Percentiles rank a stretch among this genome's conserved stretches.
These are phyloP conservation scores for Selenicereus undatus DNA, from an alignment of 148 eudicot species.

Conservation along the genomic window DNA sequence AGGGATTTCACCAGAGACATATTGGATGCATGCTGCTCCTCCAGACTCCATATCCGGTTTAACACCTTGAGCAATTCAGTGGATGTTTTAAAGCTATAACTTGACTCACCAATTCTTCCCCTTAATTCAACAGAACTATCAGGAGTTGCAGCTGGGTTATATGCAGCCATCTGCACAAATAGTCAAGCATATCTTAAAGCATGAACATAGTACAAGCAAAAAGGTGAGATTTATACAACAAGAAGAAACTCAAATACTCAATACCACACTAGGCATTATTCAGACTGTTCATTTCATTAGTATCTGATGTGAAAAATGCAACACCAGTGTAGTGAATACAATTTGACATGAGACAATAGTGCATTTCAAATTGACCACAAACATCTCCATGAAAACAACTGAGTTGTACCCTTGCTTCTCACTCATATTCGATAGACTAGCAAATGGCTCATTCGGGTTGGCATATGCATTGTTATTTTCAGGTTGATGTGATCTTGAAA, in stretches of 20 bases:
- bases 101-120: constrained; percentile 57
- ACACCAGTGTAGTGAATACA: too few relatives aligned
- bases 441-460: too few relatives aligned
- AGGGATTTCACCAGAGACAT: constrained; percentile 64
- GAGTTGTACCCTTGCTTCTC: too few relatives aligned
- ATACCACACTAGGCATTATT: too few relatives aligned
- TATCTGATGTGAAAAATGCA: too few relatives aligned
- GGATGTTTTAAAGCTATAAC: constrained; percentile 74
- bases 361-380: too few relatives aligned
- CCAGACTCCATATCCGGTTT: constrained; percentile 91
- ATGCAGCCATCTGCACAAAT: constrained; percentile 60
- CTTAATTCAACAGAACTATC: constrained; percentile 71
- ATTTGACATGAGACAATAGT: too few relatives aligned
- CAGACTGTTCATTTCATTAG: too few relatives aligned
- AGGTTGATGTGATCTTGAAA: too few relatives aligned
- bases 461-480: too few relatives aligned
- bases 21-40: constrained; percentile 85
- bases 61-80: constrained; percentile 85
- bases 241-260: not conserved
- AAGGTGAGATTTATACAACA: not conserved
- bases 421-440: too few relatives aligned
- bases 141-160: constrained; percentile 77
- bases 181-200: not conserved
- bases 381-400: too few relatives aligned
- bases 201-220: not conserved